A percentile compares a stretch with the other conserved stretches of the same genome.
Evolutionary conservation across 352 stramenopile genomes (phyloP).

Genomic region (Phytophthora tubulina): DNA sequence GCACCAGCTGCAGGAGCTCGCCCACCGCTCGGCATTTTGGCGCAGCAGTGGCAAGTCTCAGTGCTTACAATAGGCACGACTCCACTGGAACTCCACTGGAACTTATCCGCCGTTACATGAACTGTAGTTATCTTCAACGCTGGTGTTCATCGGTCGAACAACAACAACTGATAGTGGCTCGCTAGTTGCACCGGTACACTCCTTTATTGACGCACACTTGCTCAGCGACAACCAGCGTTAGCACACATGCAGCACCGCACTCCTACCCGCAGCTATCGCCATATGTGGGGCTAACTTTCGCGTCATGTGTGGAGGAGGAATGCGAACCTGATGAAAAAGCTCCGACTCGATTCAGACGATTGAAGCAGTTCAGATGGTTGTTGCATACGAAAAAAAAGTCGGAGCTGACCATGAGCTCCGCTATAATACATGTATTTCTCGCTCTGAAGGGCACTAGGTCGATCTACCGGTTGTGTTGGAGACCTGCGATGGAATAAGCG

Average conservation of each 20-base stretch:
- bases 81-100: background rate
- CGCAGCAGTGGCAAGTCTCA: background rate
- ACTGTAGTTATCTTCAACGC: conserved; percentile 19
- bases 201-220: conserved; percentile 10
- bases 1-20: background rate
- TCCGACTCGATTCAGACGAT: conserved; percentile 31
- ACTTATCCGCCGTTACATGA: conserved; percentile 32
- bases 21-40: background rate
- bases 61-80: background rate
- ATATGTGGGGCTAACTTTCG: conserved; percentile 4
- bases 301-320: conserved; percentile 24
- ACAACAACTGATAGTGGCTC: background rate
- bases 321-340: conserved; percentile 19
- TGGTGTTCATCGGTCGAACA: conserved; percentile 6
- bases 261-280: conserved; percentile 6
- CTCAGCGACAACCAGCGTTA: background rate
- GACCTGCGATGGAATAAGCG: background rate
- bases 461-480: background rate
- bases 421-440: no score
- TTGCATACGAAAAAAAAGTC: conserved; percentile 27
- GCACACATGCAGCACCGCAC: background rate
- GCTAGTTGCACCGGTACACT: conserved; percentile 1
- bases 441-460: no score
- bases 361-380: conserved; percentile 38
- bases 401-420: background rate